Percentiles rank a stretch among this genome's conserved stretches.
phyloP scores from a whole-genome alignment of 2,329 filamentous ascomycete species.

The Graphium sp. region DNA sequence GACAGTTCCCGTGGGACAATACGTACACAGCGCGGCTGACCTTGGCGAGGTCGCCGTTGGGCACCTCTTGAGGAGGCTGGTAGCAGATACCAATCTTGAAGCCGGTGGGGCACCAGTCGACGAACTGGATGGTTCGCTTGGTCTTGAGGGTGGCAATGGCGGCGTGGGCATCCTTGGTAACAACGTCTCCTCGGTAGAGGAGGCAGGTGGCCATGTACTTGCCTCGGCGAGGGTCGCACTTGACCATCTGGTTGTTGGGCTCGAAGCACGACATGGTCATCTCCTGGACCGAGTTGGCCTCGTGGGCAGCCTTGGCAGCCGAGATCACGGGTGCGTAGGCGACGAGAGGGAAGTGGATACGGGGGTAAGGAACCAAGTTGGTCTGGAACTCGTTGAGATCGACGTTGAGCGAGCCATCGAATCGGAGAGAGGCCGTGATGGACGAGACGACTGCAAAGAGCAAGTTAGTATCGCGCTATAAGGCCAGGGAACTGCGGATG shows the following conservation, averaged over 20 bases:
- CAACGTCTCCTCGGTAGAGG: slow-evolving; percentile 95
- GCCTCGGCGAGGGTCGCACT: slow-evolving; percentile 94
- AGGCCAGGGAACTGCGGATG: not conserved
- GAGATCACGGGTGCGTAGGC: slow-evolving; percentile 92
- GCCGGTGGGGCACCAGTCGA: slow-evolving; percentile 99
- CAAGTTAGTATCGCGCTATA: slow-evolving; percentile 11
- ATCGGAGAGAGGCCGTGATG: slow-evolving; percentile 95
- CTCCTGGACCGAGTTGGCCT: slow-evolving; percentile 95
- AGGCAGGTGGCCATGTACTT: slow-evolving; percentile 99
- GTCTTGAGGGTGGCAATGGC: slow-evolving; percentile 96
- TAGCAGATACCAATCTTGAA: slow-evolving; percentile 99
- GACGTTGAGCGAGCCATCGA: slow-evolving; percentile 97
- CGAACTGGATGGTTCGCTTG: slow-evolving; percentile 97
- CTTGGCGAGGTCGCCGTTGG: slow-evolving; percentile 93
- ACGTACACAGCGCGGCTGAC: slow-evolving; percentile 95
- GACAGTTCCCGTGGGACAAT: slow-evolving; percentile 7
- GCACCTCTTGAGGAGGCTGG: slow-evolving; percentile 90
- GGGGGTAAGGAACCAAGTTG: slow-evolving; percentile 95
- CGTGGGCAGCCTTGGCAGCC: slow-evolving; percentile 87
- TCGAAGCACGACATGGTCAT: slow-evolving; percentile 99
- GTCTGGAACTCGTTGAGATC: slow-evolving; percentile 99
- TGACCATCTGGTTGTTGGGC: slow-evolving; percentile 99
- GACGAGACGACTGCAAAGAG: slow-evolving; percentile 70
- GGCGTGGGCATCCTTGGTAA: slow-evolving; percentile 84
- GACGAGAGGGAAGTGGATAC: slow-evolving; percentile 98